Percentiles rank a stretch among this genome's conserved stretches.
Evolutionary conservation across 2,329 filamentous ascomycete species (phyloP).

Genomic region (Dactylellina leptospora): DNA sequence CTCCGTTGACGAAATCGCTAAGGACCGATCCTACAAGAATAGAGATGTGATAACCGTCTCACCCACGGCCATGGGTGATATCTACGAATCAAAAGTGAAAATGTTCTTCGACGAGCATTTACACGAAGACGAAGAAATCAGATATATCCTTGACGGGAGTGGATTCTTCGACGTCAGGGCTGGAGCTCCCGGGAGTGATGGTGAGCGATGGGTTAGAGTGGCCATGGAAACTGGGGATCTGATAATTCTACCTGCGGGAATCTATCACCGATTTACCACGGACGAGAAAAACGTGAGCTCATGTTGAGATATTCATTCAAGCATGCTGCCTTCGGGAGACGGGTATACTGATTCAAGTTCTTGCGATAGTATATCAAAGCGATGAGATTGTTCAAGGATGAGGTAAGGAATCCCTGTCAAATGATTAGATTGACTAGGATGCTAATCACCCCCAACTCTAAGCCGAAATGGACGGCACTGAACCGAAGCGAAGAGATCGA

Average conservation of each 20-base stretch:
- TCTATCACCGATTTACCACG: slow-evolving; percentile 97
- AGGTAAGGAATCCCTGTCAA: too few species aligned
- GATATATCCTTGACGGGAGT: slow-evolving; percentile 86
- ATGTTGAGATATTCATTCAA: not conserved
- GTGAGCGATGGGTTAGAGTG: slow-evolving; percentile 90
- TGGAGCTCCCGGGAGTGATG: slow-evolving; percentile 65
- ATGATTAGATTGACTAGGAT: too few species aligned
- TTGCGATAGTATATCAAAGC: slow-evolving; percentile 84
- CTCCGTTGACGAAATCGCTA: slow-evolving; percentile 77
- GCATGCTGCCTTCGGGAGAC: not conserved
- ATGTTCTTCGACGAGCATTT: slow-evolving; percentile 94
- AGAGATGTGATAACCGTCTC: slow-evolving; percentile 92
- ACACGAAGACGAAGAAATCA: slow-evolving; percentile 98
- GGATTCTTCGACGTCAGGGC: slow-evolving; percentile 91
- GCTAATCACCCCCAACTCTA: not conserved
- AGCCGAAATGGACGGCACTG: slow-evolving; percentile 93
- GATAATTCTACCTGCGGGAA: slow-evolving; percentile 91
- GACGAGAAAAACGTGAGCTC: slow-evolving; percentile 83
- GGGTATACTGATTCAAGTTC: slow-evolving; percentile 1
- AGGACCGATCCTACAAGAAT: slow-evolving; percentile 85
- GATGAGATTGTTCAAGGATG: slow-evolving; percentile 96
- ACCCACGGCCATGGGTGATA: slow-evolving; percentile 80
- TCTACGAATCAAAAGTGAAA: slow-evolving; percentile 93
- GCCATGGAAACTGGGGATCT: slow-evolving; percentile 84
- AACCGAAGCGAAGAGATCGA: slow-evolving; percentile 83